These are phyloP conservation scores for Cercospora beticola DNA, from an alignment of 2,329 filamentous ascomycete species.

Conservation along the genomic window DNA sequence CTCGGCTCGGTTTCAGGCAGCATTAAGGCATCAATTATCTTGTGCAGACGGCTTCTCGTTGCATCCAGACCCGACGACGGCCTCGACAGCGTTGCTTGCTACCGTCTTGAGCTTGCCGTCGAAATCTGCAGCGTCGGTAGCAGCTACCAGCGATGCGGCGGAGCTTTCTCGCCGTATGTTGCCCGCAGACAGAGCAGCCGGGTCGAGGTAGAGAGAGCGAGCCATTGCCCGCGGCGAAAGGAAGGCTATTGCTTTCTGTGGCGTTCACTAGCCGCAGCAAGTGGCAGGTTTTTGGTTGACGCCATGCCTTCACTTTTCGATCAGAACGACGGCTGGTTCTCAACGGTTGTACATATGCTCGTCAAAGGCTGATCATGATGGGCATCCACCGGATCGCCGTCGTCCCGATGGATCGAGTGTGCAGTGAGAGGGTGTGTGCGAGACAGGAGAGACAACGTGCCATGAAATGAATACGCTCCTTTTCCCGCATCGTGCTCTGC, in stretches of 20 bases:
- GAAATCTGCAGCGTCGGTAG: background rate
- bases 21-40: background rate
- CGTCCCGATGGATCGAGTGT: background rate
- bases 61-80: background rate
- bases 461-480: background rate
- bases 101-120: background rate
- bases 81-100: background rate
- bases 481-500: background rate
- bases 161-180: background rate
- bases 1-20: background rate
- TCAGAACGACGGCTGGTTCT: background rate
- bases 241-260: background rate
- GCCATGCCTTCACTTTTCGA: background rate
- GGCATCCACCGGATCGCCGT: background rate
- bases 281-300: background rate
- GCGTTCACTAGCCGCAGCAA: background rate
- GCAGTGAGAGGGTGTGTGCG: background rate
- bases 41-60: background rate
- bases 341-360: background rate
- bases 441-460: background rate
- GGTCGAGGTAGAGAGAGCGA: background rate
- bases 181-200: background rate
- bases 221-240: constrained; percentile 12
- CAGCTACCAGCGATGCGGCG: background rate
- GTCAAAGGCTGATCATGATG: background rate